These are phyloP conservation scores for Hypoxylon sp. DNA, from an alignment of 2,329 filamentous ascomycete genomes.

Conservation along the genomic window DNA sequence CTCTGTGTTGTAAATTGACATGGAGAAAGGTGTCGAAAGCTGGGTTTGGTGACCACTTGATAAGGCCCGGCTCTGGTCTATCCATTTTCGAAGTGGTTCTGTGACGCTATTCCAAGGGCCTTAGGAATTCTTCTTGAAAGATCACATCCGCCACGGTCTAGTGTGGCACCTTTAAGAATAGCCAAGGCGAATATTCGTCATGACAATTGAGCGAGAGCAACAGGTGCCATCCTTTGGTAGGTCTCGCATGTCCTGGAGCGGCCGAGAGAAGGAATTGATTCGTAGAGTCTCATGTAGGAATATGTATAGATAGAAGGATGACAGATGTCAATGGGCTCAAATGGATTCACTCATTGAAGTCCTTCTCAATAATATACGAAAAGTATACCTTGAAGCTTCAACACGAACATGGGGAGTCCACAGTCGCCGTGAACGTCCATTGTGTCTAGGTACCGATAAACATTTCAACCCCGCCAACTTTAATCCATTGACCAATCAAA, in stretches of 20 bases:
- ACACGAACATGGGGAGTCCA: too few species aligned
- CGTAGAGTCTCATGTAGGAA: not conserved
- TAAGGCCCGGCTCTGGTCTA: slow-evolving; percentile 71
- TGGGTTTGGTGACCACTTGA: slow-evolving; percentile 75
- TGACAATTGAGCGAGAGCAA: slow-evolving; percentile 20
- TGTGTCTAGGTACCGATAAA: slow-evolving; percentile 36
- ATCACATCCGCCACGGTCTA: not conserved
- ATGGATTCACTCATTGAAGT: not conserved
- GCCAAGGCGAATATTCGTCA: slow-evolving; percentile 13
- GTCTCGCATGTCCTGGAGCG: slow-evolving; percentile 4
- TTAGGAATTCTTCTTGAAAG: slow-evolving; percentile 12
- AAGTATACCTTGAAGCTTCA: not conserved
- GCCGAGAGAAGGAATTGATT: not conserved
- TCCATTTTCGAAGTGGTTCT: slow-evolving; percentile 60
- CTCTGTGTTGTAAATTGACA: slow-evolving; percentile 72
- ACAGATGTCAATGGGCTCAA: not conserved
- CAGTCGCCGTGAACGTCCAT: not conserved
- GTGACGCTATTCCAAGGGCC: slow-evolving; percentile 38
- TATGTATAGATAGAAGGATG: not conserved
- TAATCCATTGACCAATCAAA: slow-evolving; percentile 36
- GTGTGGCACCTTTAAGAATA: slow-evolving; percentile 1
- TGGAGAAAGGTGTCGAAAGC: slow-evolving; percentile 72
- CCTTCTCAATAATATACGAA: not conserved
- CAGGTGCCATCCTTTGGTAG: slow-evolving; percentile 24
- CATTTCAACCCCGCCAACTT: slow-evolving; percentile 28